Evolutionary conservation across 495 filamentous ascomycete species (phyloP).

Genomic region (Penicillium ucsense): DNA sequence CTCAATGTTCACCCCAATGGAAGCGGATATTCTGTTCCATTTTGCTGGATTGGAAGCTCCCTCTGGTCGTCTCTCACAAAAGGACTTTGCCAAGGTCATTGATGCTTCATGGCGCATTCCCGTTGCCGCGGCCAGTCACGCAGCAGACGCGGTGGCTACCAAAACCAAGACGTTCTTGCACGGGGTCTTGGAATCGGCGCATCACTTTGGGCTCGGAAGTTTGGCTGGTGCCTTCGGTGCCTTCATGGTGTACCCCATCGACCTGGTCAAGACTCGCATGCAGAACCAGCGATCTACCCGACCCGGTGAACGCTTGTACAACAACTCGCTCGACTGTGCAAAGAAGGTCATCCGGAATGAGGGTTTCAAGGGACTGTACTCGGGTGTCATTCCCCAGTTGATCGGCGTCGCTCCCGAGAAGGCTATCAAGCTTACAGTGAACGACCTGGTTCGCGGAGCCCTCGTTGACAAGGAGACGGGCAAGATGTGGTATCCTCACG

Average conservation of each 20-base stretch:
- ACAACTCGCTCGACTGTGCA: constrained; percentile 91
- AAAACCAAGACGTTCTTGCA: constrained; percentile 49
- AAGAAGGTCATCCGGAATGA: constrained; percentile 88
- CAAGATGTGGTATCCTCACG: constrained; percentile 59
- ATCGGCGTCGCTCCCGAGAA: constrained; percentile 97
- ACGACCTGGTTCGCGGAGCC: constrained; percentile 74
- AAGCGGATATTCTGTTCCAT: constrained; percentile 97
- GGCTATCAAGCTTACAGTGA: constrained; percentile 97
- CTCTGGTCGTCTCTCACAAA: constrained; percentile 68
- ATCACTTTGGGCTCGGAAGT: constrained; percentile 82
- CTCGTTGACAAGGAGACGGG: constrained; percentile 70
- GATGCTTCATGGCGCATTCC: constrained; percentile 80
- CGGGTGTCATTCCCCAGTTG: constrained; percentile 86
- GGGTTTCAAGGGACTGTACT: constrained; percentile 82
- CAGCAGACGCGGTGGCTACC: constrained; percentile 34
- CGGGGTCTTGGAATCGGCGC: constrained; percentile 63
- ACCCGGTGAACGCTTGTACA: constrained; percentile 83
- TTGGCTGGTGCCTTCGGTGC: constrained; percentile 93
- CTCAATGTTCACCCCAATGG: constrained; percentile 94
- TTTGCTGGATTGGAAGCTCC: constrained; percentile 89
- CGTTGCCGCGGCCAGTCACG: constrained; percentile 31
- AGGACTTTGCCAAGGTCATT: constrained; percentile 88
- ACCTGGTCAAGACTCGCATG: constrained; percentile 97
- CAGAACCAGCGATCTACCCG: constrained; percentile 82
- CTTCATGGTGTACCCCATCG: constrained; percentile 98